These are phyloP conservation scores for Polyporus arcularius DNA, from an alignment of 768 basidiomycete species.

Conservation along the genomic window DNA sequence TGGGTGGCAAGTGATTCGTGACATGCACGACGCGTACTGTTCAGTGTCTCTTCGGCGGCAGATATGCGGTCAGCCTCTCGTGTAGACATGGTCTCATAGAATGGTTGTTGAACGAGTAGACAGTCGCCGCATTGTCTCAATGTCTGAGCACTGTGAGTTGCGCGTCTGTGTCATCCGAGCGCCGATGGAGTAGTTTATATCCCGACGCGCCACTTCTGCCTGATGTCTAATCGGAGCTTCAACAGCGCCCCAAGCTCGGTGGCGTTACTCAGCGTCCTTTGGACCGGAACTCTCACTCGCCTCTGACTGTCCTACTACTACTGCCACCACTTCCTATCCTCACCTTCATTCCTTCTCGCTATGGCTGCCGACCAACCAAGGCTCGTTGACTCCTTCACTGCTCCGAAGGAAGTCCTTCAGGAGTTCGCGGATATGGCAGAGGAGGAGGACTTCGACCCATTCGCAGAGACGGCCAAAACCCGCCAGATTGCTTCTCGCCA, in stretches of 20 bases:
- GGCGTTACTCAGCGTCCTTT: conserved; percentile 4
- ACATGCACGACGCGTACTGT: conserved; percentile 5
- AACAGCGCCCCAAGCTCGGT: background rate
- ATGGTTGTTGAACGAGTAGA: background rate
- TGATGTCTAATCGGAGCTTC: background rate
- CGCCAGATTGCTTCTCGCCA: conserved; percentile 93
- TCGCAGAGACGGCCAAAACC: conserved; percentile 89
- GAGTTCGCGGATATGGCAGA: conserved; percentile 95
- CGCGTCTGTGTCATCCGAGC: no score
- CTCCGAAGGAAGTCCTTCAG: conserved; percentile 88
- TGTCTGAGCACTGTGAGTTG: no score
- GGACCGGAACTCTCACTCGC: background rate
- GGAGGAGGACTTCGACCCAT: conserved; percentile 89
- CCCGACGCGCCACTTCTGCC: no score
- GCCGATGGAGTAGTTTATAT: no score
- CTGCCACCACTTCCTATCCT: conserved; percentile 1
- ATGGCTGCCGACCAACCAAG: conserved; percentile 31
- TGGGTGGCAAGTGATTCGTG: no score
- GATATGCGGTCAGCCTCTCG: conserved; percentile 13
- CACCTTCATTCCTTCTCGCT: conserved; percentile 4
- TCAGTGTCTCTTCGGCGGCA: conserved; percentile 18
- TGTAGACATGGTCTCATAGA: conserved; percentile 11
- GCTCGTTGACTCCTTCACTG: conserved; percentile 89
- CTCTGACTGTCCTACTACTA: background rate
- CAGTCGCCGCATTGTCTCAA: background rate